Evolutionary conservation across 2,329 filamentous ascomycete genomes (phyloP).

Genomic region (Ophiostoma australiae): DNA sequence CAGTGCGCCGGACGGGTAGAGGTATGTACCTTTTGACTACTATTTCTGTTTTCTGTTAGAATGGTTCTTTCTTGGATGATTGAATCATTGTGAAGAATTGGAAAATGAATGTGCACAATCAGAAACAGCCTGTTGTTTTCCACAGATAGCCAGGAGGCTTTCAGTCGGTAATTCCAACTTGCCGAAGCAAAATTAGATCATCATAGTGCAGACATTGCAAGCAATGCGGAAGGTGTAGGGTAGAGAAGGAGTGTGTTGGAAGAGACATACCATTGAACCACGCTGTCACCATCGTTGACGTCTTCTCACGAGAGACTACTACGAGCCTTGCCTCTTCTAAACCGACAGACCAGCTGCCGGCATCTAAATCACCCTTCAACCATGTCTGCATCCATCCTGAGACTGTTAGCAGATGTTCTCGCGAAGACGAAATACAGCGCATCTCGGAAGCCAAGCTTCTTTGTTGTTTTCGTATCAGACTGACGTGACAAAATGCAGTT

Average conservation of each 20-base stretch:
- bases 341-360: slow-evolving; percentile 6
- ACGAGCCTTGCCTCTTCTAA: background rate
- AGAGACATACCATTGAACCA: slow-evolving; percentile 14
- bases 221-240: slow-evolving; percentile 24
- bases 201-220: slow-evolving; percentile 39
- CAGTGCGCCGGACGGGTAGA: slow-evolving; percentile 2
- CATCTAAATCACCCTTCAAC: background rate
- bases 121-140: slow-evolving; percentile 85
- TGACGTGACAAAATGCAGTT: slow-evolving; percentile 83
- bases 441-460: background rate
- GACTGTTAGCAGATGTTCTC: slow-evolving; percentile 14
- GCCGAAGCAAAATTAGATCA: slow-evolving; percentile 65
- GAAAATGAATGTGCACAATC: slow-evolving; percentile 42
- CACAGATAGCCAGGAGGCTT: slow-evolving; percentile 52
- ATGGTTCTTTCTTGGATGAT: background rate
- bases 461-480: slow-evolving; percentile 59
- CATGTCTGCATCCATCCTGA: slow-evolving; percentile 3
- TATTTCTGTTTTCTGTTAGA: background rate
- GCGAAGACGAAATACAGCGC: background rate
- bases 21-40: background rate
- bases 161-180: slow-evolving; percentile 98
- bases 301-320: background rate
- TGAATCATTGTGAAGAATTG: background rate
- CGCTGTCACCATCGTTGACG: background rate
- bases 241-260: background rate